Evolutionary conservation across 169 alveolate species (phyloP), one percentile per base, ranked within the genome.

Genomic region (Plasmodium cynomolgi): DNA sequence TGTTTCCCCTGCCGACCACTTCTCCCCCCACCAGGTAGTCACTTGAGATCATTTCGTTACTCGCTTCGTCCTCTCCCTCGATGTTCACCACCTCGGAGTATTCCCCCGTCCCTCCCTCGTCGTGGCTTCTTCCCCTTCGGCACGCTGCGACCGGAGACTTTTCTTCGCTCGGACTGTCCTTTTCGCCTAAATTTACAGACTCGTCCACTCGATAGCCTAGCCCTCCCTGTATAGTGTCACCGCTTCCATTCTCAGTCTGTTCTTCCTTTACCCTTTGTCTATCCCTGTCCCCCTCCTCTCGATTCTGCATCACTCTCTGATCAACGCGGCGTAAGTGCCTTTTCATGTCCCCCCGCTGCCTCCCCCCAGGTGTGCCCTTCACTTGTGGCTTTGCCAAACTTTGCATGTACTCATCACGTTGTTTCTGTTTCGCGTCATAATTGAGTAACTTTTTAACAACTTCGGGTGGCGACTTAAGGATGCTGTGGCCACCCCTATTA

Each of bases 351-450:
- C 15, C 31, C 62, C 26, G 31, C 56, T 41, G 83, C 26, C 17
- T 75, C 56, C 56, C 56, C 47, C 39, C n/a, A 4, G 8, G 26
- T 17, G 83, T 75, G 31, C 31, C 11, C 17, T 23, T 56, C 56
- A 39, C 75, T 26, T 84, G 68, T 34, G 75, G 34, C 75, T 85
- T 85, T 9, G 54, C 39, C 73, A 80, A 54, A 23, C 77, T 90
- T 62, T 71, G 84, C 58, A 90, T 56, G 50, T 81, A 62, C 47
- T 90, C 91, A 58, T 79, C 75, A 80, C 29, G n/a, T 2, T 29
- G 37, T 62, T 90, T 81, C 73, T 90, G 84, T 44, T 90, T 90
- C 50, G 80, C 88, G 44, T 80, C 84, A 79, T 23, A 50, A 20
- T 62, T 81, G 9, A 90, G 83, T n/a, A 90, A 37, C 68, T 79